Evolutionary conservation across 352 stramenopile genomes (phyloP).

Genomic region (Phytophthora pinifolia): DNA sequence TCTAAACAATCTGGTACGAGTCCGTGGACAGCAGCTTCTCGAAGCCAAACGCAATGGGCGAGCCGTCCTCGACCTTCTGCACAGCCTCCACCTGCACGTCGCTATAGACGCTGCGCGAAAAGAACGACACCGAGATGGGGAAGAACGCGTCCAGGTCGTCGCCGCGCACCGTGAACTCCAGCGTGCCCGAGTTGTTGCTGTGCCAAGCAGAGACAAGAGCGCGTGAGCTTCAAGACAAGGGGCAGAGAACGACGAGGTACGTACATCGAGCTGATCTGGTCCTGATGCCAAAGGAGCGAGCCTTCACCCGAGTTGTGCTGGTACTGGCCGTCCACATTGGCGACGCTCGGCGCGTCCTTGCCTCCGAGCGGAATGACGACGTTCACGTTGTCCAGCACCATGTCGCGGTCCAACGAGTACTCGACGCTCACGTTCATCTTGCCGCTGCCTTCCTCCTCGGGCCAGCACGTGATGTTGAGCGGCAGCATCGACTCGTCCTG

Average conservation of each 20-base stretch:
- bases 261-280: constrained; percentile 75
- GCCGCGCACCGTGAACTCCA: constrained; percentile 84
- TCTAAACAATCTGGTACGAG: constrained; percentile 89
- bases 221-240: constrained; percentile 3
- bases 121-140: constrained; percentile 88
- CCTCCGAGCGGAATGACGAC: constrained; percentile 79
- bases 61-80: constrained; percentile 69
- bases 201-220: constrained; percentile 4
- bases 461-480: constrained; percentile 89
- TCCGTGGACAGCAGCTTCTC: constrained; percentile 89
- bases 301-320: constrained; percentile 80
- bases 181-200: constrained; percentile 79
- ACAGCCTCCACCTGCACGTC: constrained; percentile 81
- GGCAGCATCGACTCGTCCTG: constrained; percentile 85
- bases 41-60: constrained; percentile 77
- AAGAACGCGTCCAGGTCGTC: constrained; percentile 86
- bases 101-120: constrained; percentile 87
- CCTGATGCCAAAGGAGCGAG: constrained; percentile 81
- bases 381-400: constrained; percentile 90
- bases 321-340: constrained; percentile 83
- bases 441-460: constrained; percentile 78
- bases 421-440: constrained; percentile 90
- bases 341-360: constrained; percentile 67
- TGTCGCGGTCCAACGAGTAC: constrained; percentile 86
- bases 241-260: constrained; percentile 20